phyloP scores from a whole-genome alignment of 225 moss, liverwort and hornwort species.

The Physcomitrium patens region DNA sequence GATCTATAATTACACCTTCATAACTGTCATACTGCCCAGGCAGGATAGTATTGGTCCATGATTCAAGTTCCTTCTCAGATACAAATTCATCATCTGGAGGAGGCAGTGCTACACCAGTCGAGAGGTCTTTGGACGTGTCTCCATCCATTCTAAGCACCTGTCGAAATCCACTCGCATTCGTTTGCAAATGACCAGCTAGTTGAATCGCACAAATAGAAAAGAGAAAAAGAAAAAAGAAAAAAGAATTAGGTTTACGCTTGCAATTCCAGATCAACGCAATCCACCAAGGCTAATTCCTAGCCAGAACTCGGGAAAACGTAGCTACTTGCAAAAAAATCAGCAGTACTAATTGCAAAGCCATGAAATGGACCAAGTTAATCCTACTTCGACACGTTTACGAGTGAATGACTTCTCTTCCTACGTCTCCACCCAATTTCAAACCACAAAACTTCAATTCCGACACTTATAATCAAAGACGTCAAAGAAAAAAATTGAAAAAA shows the following conservation, averaged over 20 bases:
- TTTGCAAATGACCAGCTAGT: constrained; percentile 34
- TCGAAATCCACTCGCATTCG: constrained; percentile 20
- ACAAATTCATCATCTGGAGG: constrained; percentile 50
- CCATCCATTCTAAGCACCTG: constrained; percentile 30
- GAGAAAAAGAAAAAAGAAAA: background rate
- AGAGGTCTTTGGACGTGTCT: constrained; percentile 29
- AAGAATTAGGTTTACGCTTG: constrained; percentile 10
- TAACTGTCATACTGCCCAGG: constrained; percentile 42
- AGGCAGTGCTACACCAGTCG: constrained; percentile 44
- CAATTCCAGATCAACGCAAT: constrained; percentile 6
- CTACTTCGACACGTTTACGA: background rate
- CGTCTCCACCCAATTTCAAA: background rate
- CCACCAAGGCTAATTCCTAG: background rate
- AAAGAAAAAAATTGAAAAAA: background rate
- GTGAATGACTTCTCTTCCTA: background rate
- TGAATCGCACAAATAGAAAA: constrained; percentile 21
- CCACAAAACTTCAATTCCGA: background rate
- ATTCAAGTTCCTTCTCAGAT: constrained; percentile 28
- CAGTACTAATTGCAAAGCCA: constrained; percentile 16
- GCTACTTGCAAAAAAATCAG: background rate
- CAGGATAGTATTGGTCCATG: constrained; percentile 9
- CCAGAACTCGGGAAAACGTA: background rate
- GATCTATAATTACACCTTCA: constrained; percentile 57
- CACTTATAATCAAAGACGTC: background rate
- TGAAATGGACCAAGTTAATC: background rate